phyloP scores from a whole-genome alignment of 2,329 filamentous ascomycete species.

The Fusarium sterilihyphosum region DNA sequence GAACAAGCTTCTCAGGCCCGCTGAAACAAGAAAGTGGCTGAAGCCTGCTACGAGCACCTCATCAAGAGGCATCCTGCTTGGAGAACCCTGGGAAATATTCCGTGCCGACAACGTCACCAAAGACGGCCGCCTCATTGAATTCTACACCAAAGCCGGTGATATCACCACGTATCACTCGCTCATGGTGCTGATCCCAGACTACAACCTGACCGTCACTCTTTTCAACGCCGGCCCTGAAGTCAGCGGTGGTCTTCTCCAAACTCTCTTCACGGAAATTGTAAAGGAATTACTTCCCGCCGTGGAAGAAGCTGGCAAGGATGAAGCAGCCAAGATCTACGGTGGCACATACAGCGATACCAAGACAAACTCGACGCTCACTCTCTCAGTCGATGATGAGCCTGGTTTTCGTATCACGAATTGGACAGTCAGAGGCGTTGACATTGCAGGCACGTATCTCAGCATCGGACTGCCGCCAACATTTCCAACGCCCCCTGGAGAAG shows the following conservation, averaged over 20 bases:
- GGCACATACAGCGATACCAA: conserved; percentile 2
- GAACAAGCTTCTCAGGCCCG: neutral
- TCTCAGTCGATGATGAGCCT: conserved; percentile 4
- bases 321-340: neutral
- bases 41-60: conserved; percentile 6
- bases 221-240: conserved; percentile 2
- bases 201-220: neutral
- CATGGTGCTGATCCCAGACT: neutral
- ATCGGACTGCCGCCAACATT: neutral
- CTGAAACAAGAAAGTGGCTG: conserved; percentile 11
- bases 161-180: conserved; percentile 13
- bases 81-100: conserved; percentile 14
- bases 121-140: conserved; percentile 13
- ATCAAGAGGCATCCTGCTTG: neutral
- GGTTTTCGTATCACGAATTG: conserved; percentile 6
- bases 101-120: conserved; percentile 16
- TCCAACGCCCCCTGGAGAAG: neutral
- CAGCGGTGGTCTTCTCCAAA: neutral
- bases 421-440: conserved; percentile 13
- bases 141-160: conserved; percentile 17
- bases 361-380: neutral
- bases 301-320: conserved; percentile 10
- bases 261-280: neutral
- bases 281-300: neutral
- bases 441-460: neutral